phyloP scores from a whole-genome alignment of 306 rosid species.

The Bauhinia variegata region DNA sequence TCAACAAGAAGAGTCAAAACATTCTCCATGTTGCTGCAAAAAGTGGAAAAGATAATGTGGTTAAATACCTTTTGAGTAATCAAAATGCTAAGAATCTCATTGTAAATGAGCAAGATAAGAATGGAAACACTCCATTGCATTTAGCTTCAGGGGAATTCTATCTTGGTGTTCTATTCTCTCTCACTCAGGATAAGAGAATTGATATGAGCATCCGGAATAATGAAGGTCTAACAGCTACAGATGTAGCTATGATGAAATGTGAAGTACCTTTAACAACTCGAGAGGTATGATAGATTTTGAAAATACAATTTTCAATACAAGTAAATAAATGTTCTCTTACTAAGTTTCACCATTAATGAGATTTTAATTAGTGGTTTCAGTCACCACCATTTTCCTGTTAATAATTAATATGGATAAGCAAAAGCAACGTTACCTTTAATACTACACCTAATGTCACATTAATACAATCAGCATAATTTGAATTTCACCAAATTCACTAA shows the following conservation, averaged over 20 bases:
- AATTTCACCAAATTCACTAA: too few species aligned
- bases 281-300: not conserved
- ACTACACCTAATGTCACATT: too few species aligned
- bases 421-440: too few species aligned
- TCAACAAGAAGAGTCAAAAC: not conserved
- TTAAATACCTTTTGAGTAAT: not conserved
- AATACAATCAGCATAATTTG: too few species aligned
- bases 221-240: not conserved
- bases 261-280: too few species aligned
- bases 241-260: too few species aligned
- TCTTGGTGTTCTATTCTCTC: not conserved
- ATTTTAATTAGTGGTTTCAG: too few species aligned
- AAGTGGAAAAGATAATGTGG: not conserved
- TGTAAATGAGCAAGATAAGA: not conserved
- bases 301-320: too few species aligned
- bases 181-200: not conserved
- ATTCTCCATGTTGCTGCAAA: conserved; percentile 1
- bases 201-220: not conserved
- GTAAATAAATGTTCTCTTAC: too few species aligned
- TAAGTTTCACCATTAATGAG: too few species aligned
- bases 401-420: too few species aligned
- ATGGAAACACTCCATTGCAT: conserved; percentile 10
- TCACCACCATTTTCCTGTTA: too few species aligned
- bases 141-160: not conserved
- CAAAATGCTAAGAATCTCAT: not conserved